These are phyloP conservation scores for Phalaenopsis aphrodite DNA, from an alignment of 106 monocot genomes.

Conservation along the genomic window DNA sequence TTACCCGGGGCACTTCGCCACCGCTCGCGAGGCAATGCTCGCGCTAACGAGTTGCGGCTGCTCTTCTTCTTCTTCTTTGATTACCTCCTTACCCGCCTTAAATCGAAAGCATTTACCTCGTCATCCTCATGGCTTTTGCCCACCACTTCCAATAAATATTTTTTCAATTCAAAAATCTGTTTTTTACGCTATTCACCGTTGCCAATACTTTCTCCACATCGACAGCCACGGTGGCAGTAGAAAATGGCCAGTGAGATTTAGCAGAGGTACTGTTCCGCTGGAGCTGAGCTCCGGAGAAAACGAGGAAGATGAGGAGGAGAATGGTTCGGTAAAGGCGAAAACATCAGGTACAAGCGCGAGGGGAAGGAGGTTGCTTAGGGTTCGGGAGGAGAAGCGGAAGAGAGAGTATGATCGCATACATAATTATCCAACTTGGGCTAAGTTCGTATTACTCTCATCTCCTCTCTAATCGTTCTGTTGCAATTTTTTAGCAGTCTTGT, in stretches of 20 bases:
- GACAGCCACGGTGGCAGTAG: neutral
- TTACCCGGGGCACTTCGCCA: neutral
- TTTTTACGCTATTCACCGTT: neutral
- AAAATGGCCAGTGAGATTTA: neutral
- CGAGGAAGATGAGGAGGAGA: slow-evolving; percentile 9
- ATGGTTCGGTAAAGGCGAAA: slow-evolving; percentile 13
- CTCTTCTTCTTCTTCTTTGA: neutral
- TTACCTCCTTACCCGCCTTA: neutral
- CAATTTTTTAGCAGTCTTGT: neutral
- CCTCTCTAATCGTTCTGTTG: slow-evolving; percentile 1
- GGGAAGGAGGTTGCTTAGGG: slow-evolving; percentile 71
- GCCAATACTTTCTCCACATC: neutral
- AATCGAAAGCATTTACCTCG: neutral
- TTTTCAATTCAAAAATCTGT: neutral
- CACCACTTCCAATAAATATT: neutral
- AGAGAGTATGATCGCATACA: slow-evolving; percentile 60
- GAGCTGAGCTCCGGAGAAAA: neutral
- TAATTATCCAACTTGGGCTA: slow-evolving; percentile 92
- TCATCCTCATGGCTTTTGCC: neutral
- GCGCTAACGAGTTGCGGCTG: neutral
- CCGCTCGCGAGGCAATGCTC: neutral
- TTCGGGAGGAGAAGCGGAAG: slow-evolving; percentile 83
- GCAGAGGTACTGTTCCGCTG: neutral
- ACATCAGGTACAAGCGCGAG: slow-evolving; percentile 76
- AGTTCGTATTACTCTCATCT: slow-evolving; percentile 25